Conservation (phyloP, 352 stramenopile genomes). For the Achlya hypogyna region DNA sequence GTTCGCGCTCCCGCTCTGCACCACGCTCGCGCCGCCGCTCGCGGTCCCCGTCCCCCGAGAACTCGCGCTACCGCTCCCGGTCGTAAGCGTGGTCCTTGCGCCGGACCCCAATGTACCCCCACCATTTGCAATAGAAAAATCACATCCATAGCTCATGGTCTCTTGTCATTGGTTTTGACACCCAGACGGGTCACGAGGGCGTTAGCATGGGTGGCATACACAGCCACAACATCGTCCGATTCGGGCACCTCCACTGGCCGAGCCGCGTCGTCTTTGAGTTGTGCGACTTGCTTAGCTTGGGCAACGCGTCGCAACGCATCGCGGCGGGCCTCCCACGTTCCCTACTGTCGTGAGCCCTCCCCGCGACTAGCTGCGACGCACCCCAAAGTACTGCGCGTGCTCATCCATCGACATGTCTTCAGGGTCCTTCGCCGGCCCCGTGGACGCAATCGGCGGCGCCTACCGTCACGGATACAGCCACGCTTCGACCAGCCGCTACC, state of each 20-base stretch:
- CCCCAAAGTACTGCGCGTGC: neutral
- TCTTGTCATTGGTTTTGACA: neutral
- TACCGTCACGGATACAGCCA: neutral
- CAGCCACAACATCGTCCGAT: neutral
- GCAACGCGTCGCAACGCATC: neutral
- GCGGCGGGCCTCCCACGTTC: neutral
- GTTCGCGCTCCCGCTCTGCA: slow-evolving; percentile 34
- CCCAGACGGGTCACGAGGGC: neutral
- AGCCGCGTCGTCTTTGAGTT: neutral
- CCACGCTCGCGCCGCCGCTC: slow-evolving; percentile 35
- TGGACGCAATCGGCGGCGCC: neutral
- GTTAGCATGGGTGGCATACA: neutral
- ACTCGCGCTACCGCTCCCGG: slow-evolving; percentile 26
- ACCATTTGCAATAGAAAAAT: neutral
- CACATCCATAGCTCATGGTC: neutral
- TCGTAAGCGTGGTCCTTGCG: slow-evolving; percentile 22
- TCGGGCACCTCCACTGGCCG: neutral
- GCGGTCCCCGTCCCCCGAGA: slow-evolving; percentile 23
- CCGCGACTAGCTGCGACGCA: no score
- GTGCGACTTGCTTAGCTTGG: neutral
- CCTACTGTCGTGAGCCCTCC: no score
- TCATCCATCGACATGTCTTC: neutral
- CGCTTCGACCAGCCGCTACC: neutral
- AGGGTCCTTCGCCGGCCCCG: neutral
- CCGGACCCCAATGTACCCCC: no score